These are phyloP conservation scores for Byssothecium circinans DNA, from an alignment of 2,329 filamentous ascomycete genomes.

Conservation along the genomic window DNA sequence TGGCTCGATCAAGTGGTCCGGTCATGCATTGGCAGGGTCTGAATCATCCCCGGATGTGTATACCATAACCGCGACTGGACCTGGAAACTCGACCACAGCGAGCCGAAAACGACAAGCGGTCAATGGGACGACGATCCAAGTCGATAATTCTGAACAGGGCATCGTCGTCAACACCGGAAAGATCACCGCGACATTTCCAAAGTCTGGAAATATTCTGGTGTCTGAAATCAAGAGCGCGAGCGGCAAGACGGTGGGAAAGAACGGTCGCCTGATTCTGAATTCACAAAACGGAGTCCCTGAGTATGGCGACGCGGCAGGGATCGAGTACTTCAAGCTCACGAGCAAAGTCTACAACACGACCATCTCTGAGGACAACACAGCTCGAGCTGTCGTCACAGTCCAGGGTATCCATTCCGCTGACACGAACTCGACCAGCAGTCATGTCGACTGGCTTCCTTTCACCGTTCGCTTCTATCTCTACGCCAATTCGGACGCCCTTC, in stretches of 20 bases:
- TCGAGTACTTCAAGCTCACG: conserved; percentile 51
- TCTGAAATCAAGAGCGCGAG: conserved; percentile 28
- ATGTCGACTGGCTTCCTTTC: conserved; percentile 58
- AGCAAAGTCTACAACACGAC: conserved; percentile 57
- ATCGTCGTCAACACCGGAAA: conserved; percentile 38
- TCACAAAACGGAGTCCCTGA: conserved; percentile 54
- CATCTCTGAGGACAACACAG: conserved; percentile 48
- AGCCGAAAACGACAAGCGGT: conserved; percentile 15
- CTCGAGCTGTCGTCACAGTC: conserved; percentile 53
- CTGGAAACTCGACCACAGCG: conserved; percentile 18
- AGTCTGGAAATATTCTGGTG: conserved; percentile 33
- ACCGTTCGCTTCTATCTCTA: conserved; percentile 62
- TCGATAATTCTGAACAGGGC: conserved; percentile 24
- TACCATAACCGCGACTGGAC: conserved; percentile 42
- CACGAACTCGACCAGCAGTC: conserved; percentile 28
- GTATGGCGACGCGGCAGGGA: conserved; percentile 33
- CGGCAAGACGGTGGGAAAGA: conserved; percentile 47
- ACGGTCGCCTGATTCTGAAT: conserved; percentile 53
- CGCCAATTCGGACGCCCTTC: conserved; percentile 57
- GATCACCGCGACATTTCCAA: conserved; percentile 38
- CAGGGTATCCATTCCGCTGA: conserved; percentile 41
- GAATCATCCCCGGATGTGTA: conserved; percentile 49
- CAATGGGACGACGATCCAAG: conserved; percentile 25
- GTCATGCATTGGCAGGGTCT: conserved; percentile 55
- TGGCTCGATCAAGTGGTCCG: conserved; percentile 64